A percentile compares a stretch with the other conserved stretches of the same genome.
phyloP scores from a whole-genome alignment of 2,329 filamentous ascomycete genomes.

The Diaporthe ampelina region DNA sequence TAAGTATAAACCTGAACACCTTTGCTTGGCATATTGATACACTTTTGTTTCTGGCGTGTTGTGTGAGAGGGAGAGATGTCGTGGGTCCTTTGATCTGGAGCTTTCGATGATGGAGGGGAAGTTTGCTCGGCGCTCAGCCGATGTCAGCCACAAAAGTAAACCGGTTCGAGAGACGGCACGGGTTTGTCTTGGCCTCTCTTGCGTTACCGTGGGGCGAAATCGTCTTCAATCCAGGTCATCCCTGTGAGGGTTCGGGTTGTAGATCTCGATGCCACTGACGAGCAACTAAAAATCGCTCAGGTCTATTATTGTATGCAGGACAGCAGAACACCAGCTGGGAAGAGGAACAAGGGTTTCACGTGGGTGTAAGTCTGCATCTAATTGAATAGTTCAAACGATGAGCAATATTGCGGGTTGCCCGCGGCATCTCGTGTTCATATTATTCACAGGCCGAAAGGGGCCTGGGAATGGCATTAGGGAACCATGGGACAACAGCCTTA shows the following conservation, averaged over 20 bases:
- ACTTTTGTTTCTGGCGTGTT: not conserved
- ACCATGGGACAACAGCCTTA: not conserved
- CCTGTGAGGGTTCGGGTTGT: conserved; percentile 27
- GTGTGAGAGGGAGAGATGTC: not conserved
- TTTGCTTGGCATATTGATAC: conserved; percentile 56
- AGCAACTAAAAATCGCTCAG: too few relatives aligned
- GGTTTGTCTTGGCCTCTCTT: conserved; percentile 18
- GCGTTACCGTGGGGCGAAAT: conserved; percentile 8
- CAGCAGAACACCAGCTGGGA: not conserved
- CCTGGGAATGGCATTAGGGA: not conserved
- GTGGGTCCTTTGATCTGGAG: not conserved
- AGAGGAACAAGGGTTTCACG: not conserved
- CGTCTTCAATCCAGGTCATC: conserved; percentile 1
- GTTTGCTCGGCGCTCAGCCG: not conserved
- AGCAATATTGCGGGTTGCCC: not conserved
- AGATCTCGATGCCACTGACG: not conserved
- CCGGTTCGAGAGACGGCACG: conserved; percentile 2
- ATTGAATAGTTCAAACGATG: not conserved
- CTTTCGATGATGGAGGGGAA: conserved; percentile 13
- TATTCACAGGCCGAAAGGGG: not conserved
- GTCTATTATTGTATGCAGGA: not conserved
- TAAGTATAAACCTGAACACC: conserved; percentile 56
- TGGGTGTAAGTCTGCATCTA: not conserved
- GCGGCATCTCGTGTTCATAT: not conserved
- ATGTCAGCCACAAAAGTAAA: conserved; percentile 16